A percentile compares a stretch with the other conserved stretches of the same genome.
phyloP scores from a whole-genome alignment of 257 asterid genomes.

The Orobanche coerulescens region DNA sequence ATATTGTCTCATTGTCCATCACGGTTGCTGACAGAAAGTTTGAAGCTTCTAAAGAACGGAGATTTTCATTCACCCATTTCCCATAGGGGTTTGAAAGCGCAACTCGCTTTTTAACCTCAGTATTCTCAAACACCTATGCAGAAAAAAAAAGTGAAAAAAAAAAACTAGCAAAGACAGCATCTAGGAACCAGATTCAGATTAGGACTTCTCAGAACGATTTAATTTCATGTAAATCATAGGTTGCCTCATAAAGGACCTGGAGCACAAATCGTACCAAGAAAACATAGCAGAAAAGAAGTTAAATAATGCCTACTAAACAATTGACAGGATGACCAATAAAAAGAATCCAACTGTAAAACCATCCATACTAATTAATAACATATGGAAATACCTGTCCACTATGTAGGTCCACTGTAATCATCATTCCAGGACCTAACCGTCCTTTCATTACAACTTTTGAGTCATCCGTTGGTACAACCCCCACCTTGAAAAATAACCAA shows the following conservation, averaged over 20 bases:
- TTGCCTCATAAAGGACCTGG: background rate
- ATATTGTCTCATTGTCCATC: conserved; percentile 75
- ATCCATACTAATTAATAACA: background rate
- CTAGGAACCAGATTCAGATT: conserved; percentile 8
- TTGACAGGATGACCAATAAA: background rate
- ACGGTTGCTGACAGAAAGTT: conserved; percentile 55
- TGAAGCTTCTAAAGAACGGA: conserved; percentile 63
- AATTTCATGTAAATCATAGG: conserved; percentile 11
- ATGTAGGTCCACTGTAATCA: conserved; percentile 80
- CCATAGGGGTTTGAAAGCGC: conserved; percentile 80
- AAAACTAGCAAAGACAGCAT: background rate
- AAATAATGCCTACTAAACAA: background rate
- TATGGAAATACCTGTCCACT: conserved; percentile 79
- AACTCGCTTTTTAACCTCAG: conserved; percentile 89
- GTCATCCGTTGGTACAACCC: conserved; percentile 87
- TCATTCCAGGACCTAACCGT: conserved; percentile 99
- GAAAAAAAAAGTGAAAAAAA: conserved; percentile 7
- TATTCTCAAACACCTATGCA: conserved; percentile 78
- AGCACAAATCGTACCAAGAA: background rate
- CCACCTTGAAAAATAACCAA: conserved; percentile 57
- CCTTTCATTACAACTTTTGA: conserved; percentile 94
- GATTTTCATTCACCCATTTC: conserved; percentile 82
- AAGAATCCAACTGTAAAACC: background rate
- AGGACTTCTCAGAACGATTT: background rate
- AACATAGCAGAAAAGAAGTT: background rate